Evolutionary conservation across 176 grass and related monocot genomes (phyloP), one percentile per base, ranked within the genome.

Genomic region (Typha latifolia): DNA sequence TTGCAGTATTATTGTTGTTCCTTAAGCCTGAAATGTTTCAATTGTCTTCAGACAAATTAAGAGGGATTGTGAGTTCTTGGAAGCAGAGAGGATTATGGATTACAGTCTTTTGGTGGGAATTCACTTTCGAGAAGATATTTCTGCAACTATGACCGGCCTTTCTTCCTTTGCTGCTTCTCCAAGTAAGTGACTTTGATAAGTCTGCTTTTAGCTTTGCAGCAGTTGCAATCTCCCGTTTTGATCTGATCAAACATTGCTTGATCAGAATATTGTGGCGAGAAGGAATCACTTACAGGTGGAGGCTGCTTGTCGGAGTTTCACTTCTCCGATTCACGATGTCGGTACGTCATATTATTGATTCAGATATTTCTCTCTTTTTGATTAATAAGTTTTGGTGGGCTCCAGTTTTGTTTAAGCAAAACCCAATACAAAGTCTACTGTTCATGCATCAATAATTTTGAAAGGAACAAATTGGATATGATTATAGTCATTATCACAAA

Each of bases 71-170:
- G 69, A 75, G 62, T 91, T 91, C 66, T 75, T 91, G 50, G 80
- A 91, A 75, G 63, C 80, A 62, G 83, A 91, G 50, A 67, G 88
- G 51, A 91, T 91, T 69, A 87, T 91, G 88, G 88, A 91, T 53
- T 91, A 91, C 49, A 87, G 88, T 72, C 57, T 91, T 31, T 43
- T 91, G 71, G 68, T 91, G 64, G 88, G 84, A 72, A 64, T 91
- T 72, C 88, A 91, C 66, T 91, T 91, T 71, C 69, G 70, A 18
- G 69, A 81, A 71, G 84, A 96, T 37, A 64, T 84, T 47, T 83
- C 82, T n/a, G 64, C 71, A 32, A 79, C 83, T 50, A 84, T 78
- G 72, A 85, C 72, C 49, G 79, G 76, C 47, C 70, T 82, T 16
- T 87, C 87, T 43, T 64, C 70, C 57, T 80, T 80, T 62, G 80